phyloP scores from a whole-genome alignment of 371 early-diverging fungal species.

The Lichtheimia hyalospora region DNA sequence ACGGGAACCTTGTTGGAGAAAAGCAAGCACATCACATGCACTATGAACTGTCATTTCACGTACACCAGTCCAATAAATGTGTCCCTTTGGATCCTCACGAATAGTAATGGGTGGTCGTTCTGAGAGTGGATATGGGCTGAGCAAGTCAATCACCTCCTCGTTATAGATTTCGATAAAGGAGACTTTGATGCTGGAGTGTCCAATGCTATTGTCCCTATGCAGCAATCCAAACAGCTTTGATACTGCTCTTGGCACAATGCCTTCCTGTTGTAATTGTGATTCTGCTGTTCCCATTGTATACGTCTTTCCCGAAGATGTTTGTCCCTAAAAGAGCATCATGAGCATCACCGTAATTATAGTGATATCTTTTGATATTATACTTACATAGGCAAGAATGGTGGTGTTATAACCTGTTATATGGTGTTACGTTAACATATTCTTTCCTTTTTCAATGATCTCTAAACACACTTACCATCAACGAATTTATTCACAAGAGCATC shows the following conservation, averaged over 20 bases:
- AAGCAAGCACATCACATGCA: slow-evolving; percentile 78
- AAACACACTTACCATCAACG: slow-evolving; percentile 66
- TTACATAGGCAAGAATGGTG: slow-evolving; percentile 95
- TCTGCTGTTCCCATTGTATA: slow-evolving; percentile 96
- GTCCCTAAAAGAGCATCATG: slow-evolving; percentile 45
- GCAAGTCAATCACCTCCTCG: slow-evolving; percentile 92
- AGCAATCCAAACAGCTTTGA: slow-evolving; percentile 66
- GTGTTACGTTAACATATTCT: slow-evolving; percentile 4
- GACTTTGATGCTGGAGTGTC: slow-evolving; percentile 53
- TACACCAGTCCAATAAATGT: slow-evolving; percentile 87
- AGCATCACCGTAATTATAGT: background rate
- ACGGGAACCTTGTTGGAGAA: slow-evolving; percentile 77
- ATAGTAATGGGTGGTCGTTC: slow-evolving; percentile 74
- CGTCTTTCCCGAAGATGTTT: slow-evolving; percentile 98
- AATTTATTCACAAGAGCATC: slow-evolving; percentile 66
- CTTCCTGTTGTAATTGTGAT: slow-evolving; percentile 39
- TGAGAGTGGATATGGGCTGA: slow-evolving; percentile 55
- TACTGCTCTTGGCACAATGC: slow-evolving; percentile 92
- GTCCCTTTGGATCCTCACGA: slow-evolving; percentile 91
- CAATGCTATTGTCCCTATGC: slow-evolving; percentile 7
- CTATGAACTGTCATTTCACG: slow-evolving; percentile 75
- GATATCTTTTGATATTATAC: slow-evolving; percentile 5
- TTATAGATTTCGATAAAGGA: slow-evolving; percentile 97
- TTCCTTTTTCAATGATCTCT: slow-evolving; percentile 90
- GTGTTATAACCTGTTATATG: slow-evolving; percentile 80